Evolutionary conservation across 257 asterid genomes (phyloP), one percentile per base, ranked within the genome.

Genomic region (Solanum habrochaites): DNA sequence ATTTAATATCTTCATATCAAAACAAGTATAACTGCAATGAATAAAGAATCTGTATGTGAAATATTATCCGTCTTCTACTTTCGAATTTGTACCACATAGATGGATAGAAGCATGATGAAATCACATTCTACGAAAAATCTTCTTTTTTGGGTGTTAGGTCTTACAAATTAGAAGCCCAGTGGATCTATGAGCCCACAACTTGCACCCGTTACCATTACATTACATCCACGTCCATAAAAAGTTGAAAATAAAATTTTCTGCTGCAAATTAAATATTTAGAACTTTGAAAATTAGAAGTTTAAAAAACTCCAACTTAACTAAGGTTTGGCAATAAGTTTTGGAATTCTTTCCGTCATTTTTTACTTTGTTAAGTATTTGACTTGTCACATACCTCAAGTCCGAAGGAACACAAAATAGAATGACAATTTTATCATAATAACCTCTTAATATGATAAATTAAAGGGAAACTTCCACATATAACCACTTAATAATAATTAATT

Each of bases 311-410:
- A 49, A 15, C 60, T 49, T 49, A 49, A 49, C 60, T 2, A 49
- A 49, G 58, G 21, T 37, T 37, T 37, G 7, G 7, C 39, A 37
- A 37, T 37, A 37, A 37, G 6, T 37, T 37, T 37, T 37, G 39
- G 7, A 37, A 37, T 37, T 37, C 7, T 37, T 37, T 37, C 39
- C 39, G 7, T 35, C 39, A 1, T 2, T 49, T 15, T 42, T 49
- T 15, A 49, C 23, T 49, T 49, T 49, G 23, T 49, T 16, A 49
- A 49, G 23, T 49, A 49, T 49, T 49, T 49, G 60, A 49, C 23
- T 49, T 49, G 1, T 21, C 60, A 49, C 23, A 0, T 21, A 0
- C 13, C 4, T 2, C 4, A 10, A 42, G 45, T 11, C 13, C 1
- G 45, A 10, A 42, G 45, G 13, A 49, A 49, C 23, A 49, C 18